Evolutionary conservation across 164 flowering plant genomes (phyloP), one percentile per base, ranked within the genome.

Genomic region (Kalanchoe fedtschenkoi): DNA sequence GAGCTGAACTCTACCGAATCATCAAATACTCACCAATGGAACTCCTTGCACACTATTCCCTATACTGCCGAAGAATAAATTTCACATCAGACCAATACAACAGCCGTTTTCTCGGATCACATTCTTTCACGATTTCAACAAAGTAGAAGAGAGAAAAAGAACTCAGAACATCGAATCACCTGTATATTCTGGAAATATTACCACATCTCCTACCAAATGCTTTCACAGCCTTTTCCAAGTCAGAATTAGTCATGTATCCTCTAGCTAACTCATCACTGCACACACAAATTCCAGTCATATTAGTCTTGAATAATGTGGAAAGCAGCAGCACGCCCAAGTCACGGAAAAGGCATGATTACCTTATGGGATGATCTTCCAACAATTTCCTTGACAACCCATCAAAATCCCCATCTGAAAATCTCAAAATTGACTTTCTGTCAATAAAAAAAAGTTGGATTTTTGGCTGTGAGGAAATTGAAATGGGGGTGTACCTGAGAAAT

Each of bases 231-330:
- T 68, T 69, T 69, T 87, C 96, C 28, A 91, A 84, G 30, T 88
- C 96, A 55, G 61, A 37, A 74, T 91, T 91, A 16, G 78, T 81
- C 96, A 85, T 85, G 68, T 87, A 91, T 13, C 96, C 97, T 15
- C 61, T 71, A 63, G 81, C 81, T 30, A 66, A 16, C 61, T 82
- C 81, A 19, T 65, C 75, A 16, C 91, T 88, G 71, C 26, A 22
- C 55, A 66, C 24, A 65, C 66, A 56, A 58, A 43, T n/a, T 32
- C 29, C 1, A 61, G 7, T 15, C 37, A 34, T 0, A 29, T 44
- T 13, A 34, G 16, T 51, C 47, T 22, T 29, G 44, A 14, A 9
- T 6, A 42, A 13, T 14, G 8, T 26, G n/a, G 32, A 61, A 42
- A 38, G 21, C 33, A 7, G 13, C 19, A 43, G n/a, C 32, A 22